Conservation (phyloP, 1,284 basidiomycete genomes). For the Fomitopsis betulina region DNA sequence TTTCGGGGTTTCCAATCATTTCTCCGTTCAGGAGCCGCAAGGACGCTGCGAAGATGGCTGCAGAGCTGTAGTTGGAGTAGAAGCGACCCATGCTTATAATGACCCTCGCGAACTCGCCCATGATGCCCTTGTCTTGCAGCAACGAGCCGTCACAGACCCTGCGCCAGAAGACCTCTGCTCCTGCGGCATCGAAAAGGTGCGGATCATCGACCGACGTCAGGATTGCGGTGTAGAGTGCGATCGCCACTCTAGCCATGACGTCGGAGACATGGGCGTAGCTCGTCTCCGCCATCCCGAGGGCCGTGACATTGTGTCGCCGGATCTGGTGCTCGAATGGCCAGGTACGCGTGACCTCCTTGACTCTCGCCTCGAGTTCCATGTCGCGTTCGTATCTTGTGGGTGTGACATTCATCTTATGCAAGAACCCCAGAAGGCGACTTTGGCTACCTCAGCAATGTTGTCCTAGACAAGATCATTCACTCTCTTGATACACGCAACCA, state of each 20-base stretch:
- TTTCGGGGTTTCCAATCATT: neutral
- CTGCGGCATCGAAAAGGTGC: neutral
- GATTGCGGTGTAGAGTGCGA: conserved; percentile 2
- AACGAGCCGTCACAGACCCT: neutral
- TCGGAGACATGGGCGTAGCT: neutral
- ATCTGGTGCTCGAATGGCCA: neutral
- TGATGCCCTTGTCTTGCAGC: neutral
- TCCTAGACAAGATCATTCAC: neutral
- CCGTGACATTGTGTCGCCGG: neutral
- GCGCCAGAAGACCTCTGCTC: neutral
- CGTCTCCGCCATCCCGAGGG: neutral
- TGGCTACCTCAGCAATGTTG: neutral
- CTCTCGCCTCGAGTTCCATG: neutral
- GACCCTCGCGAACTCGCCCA: neutral
- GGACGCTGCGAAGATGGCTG: neutral
- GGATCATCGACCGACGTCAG: neutral
- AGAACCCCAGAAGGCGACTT: neutral
- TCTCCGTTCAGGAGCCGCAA: neutral
- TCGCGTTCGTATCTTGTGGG: neutral
- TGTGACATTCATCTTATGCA: neutral
- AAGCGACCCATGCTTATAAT: neutral
- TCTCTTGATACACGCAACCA: neutral
- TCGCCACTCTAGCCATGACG: neutral
- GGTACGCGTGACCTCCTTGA: neutral
- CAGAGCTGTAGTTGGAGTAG: neutral